These are phyloP conservation scores for Fusarium devonianum DNA, from an alignment of 2,329 filamentous ascomycete genomes.

Conservation along the genomic window DNA sequence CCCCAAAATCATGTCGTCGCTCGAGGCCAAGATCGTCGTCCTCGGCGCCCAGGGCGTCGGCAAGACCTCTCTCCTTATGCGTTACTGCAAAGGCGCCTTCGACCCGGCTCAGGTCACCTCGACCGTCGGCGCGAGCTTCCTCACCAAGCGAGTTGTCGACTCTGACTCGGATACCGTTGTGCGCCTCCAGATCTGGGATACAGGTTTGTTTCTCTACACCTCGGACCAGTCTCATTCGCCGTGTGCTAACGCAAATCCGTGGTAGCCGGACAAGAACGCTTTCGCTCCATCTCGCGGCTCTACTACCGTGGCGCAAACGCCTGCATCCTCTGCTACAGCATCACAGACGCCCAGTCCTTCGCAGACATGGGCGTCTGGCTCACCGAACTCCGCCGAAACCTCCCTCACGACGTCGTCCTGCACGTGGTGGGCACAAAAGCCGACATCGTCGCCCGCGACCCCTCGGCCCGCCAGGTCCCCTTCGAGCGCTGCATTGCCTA, in stretches of 20 bases:
- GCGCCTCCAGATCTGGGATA: conserved; percentile 96
- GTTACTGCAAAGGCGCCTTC: conserved; percentile 77
- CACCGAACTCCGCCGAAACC: conserved; percentile 80
- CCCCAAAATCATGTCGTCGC: conserved; percentile 58
- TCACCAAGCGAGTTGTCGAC: conserved; percentile 82
- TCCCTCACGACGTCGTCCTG: conserved; percentile 79
- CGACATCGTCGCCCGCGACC: conserved; percentile 88
- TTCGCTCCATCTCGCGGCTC: conserved; percentile 90
- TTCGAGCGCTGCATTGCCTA: conserved; percentile 97
- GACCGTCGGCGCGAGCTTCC: conserved; percentile 81
- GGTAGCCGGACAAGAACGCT: conserved; percentile 86
- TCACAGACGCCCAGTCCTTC: conserved; percentile 86
- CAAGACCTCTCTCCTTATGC: conserved; percentile 79
- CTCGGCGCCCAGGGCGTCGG: conserved; percentile 81
- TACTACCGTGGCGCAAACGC: conserved; percentile 97
- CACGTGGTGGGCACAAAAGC: conserved; percentile 96
- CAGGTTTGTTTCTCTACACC: conserved; percentile 57
- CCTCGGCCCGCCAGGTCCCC: conserved; percentile 79
- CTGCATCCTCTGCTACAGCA: conserved; percentile 93
- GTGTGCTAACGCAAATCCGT: conserved; percentile 11
- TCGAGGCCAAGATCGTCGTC: conserved; percentile 84
- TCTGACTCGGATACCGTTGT: conserved; percentile 85
- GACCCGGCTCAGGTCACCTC: conserved; percentile 69
- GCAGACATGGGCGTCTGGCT: conserved; percentile 94
- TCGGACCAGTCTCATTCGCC: background rate